A percentile compares a stretch with the other conserved stretches of the same genome.
phyloP scores from a whole-genome alignment of 257 asterid genomes.

The Solanum etuberosum region DNA sequence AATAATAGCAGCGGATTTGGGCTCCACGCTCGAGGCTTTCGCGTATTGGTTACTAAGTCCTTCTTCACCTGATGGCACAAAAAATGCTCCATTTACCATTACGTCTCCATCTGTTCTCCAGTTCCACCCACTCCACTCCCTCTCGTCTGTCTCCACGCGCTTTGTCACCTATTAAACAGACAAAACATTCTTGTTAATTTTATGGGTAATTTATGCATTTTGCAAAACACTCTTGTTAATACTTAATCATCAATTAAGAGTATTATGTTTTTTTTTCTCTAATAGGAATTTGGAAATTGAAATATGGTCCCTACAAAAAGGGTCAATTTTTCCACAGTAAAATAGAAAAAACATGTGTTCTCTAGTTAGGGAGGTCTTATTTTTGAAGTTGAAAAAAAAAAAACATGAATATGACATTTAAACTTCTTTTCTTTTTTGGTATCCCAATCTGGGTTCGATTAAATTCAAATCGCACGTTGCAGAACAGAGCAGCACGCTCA shows the following conservation, averaged over 20 bases:
- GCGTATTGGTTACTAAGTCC: conserved; percentile 39
- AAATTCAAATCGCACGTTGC: fast-evolving
- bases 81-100: conserved; percentile 54
- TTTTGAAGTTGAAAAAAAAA: no score
- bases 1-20: conserved; percentile 35
- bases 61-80: conserved; percentile 54
- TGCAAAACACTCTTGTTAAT: neutral
- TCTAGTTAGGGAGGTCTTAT: neutral
- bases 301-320: neutral
- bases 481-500: no score
- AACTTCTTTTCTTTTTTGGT: no score
- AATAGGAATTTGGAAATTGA: neutral
- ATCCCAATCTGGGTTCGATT: fast-evolving
- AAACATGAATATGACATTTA: neutral
- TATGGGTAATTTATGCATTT: neutral
- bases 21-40: conserved; percentile 38
- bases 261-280: no score
- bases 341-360: neutral
- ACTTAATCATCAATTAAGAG: no score
- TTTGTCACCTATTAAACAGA: conserved; percentile 34
- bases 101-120: conserved; percentile 64
- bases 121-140: conserved; percentile 49
- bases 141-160: conserved; percentile 45
- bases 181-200: neutral
- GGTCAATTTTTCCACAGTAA: neutral